Percentiles rank a stretch among this genome's conserved stretches.
Conservation (phyloP, 805 yeast genomes). For the Candida tibetensis region DNA sequence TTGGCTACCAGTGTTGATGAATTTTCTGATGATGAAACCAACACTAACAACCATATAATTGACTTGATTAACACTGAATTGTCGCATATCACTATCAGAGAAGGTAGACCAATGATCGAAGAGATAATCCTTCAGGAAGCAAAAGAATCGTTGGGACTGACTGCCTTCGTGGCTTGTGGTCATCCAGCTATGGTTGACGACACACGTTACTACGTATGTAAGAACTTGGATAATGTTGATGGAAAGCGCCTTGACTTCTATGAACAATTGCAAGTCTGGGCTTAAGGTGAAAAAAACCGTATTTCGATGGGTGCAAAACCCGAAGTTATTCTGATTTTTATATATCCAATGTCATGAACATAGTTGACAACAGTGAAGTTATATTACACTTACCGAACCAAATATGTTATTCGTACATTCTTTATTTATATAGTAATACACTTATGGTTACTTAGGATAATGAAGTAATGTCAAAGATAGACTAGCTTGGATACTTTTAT, state of each 20-base stretch:
- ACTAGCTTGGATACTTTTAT: no score
- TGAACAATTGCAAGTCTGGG: slow-evolving; percentile 77
- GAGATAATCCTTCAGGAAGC: slow-evolving; percentile 37
- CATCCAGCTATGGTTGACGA: slow-evolving; percentile 58
- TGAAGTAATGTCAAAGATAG: no score
- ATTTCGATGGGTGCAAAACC: no score
- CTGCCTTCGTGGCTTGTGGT: slow-evolving; percentile 63
- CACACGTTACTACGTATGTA: slow-evolving; percentile 46
- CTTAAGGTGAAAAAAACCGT: slow-evolving; percentile 15
- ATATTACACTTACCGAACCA: no score
- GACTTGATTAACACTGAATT: slow-evolving; percentile 11
- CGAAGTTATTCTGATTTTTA: neutral
- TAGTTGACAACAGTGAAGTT: no score
- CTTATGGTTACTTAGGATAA: no score
- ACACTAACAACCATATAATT: neutral
- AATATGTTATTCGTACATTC: no score
- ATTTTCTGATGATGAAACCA: slow-evolving; percentile 1
- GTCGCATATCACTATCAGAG: slow-evolving; percentile 16
- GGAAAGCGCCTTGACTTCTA: slow-evolving; percentile 60
- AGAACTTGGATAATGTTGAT: slow-evolving; percentile 32
- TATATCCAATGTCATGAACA: no score
- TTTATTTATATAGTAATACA: no score
- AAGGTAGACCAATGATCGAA: slow-evolving; percentile 46
- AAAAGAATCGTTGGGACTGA: slow-evolving; percentile 38
- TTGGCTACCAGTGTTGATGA: neutral